phyloP scores from a whole-genome alignment of 768 basidiomycete genomes.

The Russula earlei region DNA sequence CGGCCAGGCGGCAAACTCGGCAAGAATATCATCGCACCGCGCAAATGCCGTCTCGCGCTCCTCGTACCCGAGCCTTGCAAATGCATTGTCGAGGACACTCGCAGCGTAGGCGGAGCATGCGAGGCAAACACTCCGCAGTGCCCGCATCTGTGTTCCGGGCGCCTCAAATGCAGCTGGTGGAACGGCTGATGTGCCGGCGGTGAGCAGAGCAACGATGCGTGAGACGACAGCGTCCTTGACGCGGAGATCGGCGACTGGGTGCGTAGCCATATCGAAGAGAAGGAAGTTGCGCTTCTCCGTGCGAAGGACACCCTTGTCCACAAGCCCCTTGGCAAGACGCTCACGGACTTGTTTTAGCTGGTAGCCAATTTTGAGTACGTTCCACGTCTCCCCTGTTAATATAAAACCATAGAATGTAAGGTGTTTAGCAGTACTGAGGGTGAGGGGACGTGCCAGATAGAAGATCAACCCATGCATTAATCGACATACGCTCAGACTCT shows the following conservation, averaged over 20 bases:
- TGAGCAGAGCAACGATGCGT: constrained; percentile 70
- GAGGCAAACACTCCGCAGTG: constrained; percentile 71
- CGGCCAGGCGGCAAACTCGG: constrained; percentile 88
- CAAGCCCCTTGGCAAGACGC: constrained; percentile 91
- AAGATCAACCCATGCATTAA: constrained; percentile 92
- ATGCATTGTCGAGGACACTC: constrained; percentile 90
- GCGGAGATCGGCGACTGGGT: constrained; percentile 89
- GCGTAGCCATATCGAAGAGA: constrained; percentile 99
- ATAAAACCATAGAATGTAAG: not conserved
- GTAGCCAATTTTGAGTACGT: constrained; percentile 99
- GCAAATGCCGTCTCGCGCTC: constrained; percentile 89
- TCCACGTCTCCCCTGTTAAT: constrained; percentile 90
- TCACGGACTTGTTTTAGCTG: constrained; percentile 98
- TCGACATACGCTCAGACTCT: constrained; percentile 61
- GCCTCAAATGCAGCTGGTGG: constrained; percentile 66
- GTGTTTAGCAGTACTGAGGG: not conserved
- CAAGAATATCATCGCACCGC: constrained; percentile 87
- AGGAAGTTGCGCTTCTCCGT: constrained; percentile 99
- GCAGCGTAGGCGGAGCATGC: constrained; percentile 92
- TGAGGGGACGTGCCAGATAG: constrained; percentile 63
- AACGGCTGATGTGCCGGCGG: constrained; percentile 71
- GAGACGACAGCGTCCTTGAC: constrained; percentile 79
- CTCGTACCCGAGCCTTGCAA: constrained; percentile 82
- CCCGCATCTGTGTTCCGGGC: constrained; percentile 74
- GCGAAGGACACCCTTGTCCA: constrained; percentile 97